Percentiles rank a stretch among this genome's conserved stretches.
Conservation (phyloP, 176 grass and related monocot species). For the Bromus sterilis region DNA sequence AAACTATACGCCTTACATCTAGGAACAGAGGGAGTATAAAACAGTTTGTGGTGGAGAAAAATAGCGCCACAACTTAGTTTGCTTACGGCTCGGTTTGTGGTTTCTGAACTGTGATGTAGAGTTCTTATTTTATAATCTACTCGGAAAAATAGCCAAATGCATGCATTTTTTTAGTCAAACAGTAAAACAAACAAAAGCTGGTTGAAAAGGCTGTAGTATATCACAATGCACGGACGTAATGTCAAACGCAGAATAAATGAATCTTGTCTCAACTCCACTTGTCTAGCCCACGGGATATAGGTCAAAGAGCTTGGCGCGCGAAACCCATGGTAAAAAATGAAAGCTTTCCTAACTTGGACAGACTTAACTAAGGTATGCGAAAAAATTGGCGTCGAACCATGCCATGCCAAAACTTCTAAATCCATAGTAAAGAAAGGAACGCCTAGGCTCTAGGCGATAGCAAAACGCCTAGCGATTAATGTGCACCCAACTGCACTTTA, state of each 20-base stretch:
- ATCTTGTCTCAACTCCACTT: background rate
- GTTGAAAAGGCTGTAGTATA: background rate
- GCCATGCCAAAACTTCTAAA: background rate
- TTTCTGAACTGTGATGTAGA: background rate
- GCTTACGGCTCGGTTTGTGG: background rate
- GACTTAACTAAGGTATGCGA: background rate
- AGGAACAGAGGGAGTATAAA: too few relatives aligned
- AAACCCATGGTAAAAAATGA: background rate
- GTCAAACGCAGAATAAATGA: background rate
- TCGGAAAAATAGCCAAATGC: background rate
- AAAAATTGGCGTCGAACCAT: background rate
- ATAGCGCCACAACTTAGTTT: background rate
- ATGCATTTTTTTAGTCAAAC: too few relatives aligned
- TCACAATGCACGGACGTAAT: background rate
- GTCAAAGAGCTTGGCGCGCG: background rate
- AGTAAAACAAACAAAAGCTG: background rate
- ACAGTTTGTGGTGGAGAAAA: background rate
- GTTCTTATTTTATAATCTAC: background rate
- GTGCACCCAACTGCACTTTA: too few relatives aligned
- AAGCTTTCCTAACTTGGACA: background rate
- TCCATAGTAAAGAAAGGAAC: background rate
- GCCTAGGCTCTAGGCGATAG: too few relatives aligned
- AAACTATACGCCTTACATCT: too few relatives aligned
- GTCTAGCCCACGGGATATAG: background rate
- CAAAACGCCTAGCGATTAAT: too few relatives aligned